Percentiles rank a stretch among this genome's conserved stretches.
Conservation (phyloP, 2,329 filamentous ascomycete species). For the Cercospora sojina region DNA sequence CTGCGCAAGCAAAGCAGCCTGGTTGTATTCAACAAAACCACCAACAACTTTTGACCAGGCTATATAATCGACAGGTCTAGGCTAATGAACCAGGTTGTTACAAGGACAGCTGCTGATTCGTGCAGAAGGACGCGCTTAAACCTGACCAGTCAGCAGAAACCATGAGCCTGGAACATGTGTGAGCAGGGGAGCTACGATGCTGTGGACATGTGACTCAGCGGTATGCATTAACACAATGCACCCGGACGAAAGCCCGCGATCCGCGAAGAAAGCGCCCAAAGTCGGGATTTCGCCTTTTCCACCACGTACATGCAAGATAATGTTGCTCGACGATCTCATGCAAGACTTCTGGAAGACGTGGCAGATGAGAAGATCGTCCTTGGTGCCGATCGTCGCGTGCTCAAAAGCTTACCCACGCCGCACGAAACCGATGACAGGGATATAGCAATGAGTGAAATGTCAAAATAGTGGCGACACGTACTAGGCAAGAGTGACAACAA, state of each 20-base stretch:
- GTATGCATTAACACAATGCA: not conserved
- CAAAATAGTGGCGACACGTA: not conserved
- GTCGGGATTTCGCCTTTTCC: not conserved
- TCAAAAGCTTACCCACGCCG: not conserved
- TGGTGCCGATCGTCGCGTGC: conserved; percentile 1
- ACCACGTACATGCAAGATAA: not conserved
- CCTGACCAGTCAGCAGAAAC: not conserved
- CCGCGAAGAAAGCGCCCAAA: not conserved
- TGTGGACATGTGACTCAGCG: not conserved
- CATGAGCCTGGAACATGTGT: not conserved
- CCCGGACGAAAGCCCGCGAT: not conserved
- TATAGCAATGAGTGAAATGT: not conserved
- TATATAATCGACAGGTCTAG: not conserved
- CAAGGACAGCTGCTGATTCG: not conserved
- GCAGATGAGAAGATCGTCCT: not conserved
- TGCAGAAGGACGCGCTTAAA: not conserved
- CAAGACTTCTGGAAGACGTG: not conserved
- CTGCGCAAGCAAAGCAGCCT: not conserved
- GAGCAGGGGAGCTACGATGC: not conserved
- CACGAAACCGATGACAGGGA: conserved; percentile 1
- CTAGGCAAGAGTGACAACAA: too few species aligned
- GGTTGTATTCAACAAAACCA: not conserved
- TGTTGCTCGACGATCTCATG: not conserved
- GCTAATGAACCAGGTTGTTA: not conserved
- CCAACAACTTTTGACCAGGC: not conserved